Conservation (phyloP, 176 grass and related monocot genomes). For the Olyra latifolia region DNA sequence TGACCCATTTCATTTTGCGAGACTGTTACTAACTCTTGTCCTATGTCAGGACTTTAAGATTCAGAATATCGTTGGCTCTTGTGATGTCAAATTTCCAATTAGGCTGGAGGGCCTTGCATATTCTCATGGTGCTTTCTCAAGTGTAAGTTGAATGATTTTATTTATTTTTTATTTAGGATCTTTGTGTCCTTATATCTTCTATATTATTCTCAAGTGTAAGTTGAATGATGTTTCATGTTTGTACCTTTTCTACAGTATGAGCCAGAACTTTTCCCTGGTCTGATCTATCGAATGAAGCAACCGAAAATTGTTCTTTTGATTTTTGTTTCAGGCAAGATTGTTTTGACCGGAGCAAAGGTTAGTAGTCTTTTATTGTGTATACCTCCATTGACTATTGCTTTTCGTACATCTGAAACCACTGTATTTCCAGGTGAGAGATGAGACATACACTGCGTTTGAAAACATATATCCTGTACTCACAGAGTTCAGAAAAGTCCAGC, state of each 20-base stretch:
- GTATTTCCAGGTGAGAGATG: conserved; percentile 77
- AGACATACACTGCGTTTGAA: conserved; percentile 94
- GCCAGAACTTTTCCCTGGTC: conserved; percentile 85
- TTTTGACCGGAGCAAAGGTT: conserved; percentile 95
- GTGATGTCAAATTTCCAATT: conserved; percentile 95
- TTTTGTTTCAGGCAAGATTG: conserved; percentile 98
- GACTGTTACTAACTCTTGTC: conserved; percentile 9
- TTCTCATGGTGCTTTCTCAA: conserved; percentile 95
- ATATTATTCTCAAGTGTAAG: background rate
- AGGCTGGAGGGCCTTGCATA: conserved; percentile 94
- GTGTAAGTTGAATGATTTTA: conserved; percentile 54
- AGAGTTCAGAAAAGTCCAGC: conserved; percentile 91
- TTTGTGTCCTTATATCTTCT: background rate
- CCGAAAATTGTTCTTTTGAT: conserved; percentile 96
- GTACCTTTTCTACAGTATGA: conserved; percentile 62
- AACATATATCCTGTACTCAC: conserved; percentile 92
- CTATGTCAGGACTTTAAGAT: conserved; percentile 85
- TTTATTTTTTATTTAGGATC: conserved; percentile 15
- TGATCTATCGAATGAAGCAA: conserved; percentile 97
- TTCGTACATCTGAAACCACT: background rate
- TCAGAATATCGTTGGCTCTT: conserved; percentile 96
- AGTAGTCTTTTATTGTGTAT: background rate
- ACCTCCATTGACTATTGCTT: background rate
- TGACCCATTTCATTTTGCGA: background rate
- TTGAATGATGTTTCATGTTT: conserved; percentile 4